Base-by-base conservation (phyloP, 163 green algal genomes). In the Volvox carteri region DNA sequence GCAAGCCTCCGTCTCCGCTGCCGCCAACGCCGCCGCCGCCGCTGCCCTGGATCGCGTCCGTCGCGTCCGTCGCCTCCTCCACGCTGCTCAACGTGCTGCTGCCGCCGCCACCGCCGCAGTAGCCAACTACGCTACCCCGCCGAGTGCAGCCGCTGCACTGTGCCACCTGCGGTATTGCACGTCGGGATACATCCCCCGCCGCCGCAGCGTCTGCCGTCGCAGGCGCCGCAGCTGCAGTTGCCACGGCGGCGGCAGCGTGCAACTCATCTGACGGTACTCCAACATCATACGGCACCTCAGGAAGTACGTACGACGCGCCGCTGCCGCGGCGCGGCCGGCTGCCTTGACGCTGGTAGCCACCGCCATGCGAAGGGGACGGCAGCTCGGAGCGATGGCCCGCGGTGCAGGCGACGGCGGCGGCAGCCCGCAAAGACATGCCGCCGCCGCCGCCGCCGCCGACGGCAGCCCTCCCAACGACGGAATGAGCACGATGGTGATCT, bases 301-400 rank as follows among this genome's bases (percentile, higher is more conserved):
- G 65, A 12, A 48, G 65, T 9, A 75, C 30, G 65, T 75, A 75
- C 30, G 65, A 75, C 35, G 65, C 70, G 70, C 70, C 70, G 70
- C 70, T 54, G 37, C 70, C 70, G 16, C 70, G 65, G 33, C 70
- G 70, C 41, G 37, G 9, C 21, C 41, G 37, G 39, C 21, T 18
- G 41, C 39, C 21, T 4, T 78, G 70, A 21, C 70, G 37, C 9
- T 58, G 70, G 14, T 78, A 42, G 39, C 39, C 18, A 35, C 37
- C 35, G 70, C 37, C 35, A 39, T 18, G 70, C 14, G 70, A 37
- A 41, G 70, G 70, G 37, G 70, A 78, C 16, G 70, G 70, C 37
- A 78, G 39, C 37, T 78, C 70, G 70, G 70, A 78, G 70, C 70
- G 70, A 6, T 54, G 70, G 21, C 21, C 19, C 6, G 41, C 39